Evolutionary conservation across 306 rosid genomes (phyloP), one percentile per base, ranked within the genome.

Genomic region (Inga laurina): DNA sequence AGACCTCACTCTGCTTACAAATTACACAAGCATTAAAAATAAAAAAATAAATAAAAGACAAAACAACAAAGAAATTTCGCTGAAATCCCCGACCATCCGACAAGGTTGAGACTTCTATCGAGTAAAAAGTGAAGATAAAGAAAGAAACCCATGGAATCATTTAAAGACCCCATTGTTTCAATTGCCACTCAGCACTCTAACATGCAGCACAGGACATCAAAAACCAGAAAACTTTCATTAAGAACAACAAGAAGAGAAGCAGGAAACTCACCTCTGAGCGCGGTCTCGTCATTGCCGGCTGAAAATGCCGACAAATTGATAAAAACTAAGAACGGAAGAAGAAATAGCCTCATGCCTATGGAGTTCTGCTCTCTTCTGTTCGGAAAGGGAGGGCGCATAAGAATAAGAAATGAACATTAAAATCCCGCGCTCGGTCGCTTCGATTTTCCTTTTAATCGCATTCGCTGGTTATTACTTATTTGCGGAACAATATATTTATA

Each of bases 201-300:
- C 24, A 76, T 1, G 3, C 54, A 57, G 44, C 9, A 39, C 8
- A 35, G 14, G 24, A 57, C 64, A n/a, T 6, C 35, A 61, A 56
- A 75, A 75, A 10, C 49, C 11, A 39, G 7, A 39, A 6, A 39
- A 39, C 7, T 39, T 39, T 6, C 43, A 39, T 6, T 34, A 56
- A 67, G 8, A 39, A 39, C 6, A 39, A 39, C 8, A 66, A 69
- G 54, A 77, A 34, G 34, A 56, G 43, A 13, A 62, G 19, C 43
- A 69, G 49, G 41, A 76, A 27, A 43, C 15, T 43, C 43, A 86
- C 89, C 86, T 75, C 76, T 56, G 77, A 35, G 48, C 35, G 46
- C 24, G 52, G 49, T 65, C 56, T 64, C 75, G 24, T 81, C 73
- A 32, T 44, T 61, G 76, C 84, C 81, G 5, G 34, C 74, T 44